Percentiles rank a stretch among this genome's conserved stretches.
These are phyloP conservation scores for Tolypocladium album DNA, from an alignment of 2,329 filamentous ascomycete genomes.

Conservation along the genomic window DNA sequence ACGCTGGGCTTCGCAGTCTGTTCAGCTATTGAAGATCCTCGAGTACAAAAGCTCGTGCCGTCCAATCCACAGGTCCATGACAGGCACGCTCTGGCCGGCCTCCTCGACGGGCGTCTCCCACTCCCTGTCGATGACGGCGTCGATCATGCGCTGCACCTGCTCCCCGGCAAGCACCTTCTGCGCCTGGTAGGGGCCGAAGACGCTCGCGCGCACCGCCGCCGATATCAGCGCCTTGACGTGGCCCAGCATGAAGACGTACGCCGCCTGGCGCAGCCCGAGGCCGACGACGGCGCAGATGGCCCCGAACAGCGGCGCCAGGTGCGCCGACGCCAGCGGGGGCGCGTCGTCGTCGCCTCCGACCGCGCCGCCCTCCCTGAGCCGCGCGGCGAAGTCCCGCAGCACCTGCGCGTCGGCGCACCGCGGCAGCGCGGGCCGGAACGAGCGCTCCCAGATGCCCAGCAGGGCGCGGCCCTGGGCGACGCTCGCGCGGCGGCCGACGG, in stretches of 20 bases:
- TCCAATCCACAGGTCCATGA: conserved; percentile 75
- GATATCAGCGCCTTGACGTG: conserved; percentile 69
- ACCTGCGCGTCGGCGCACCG: conserved; percentile 11
- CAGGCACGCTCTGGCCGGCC: conserved; percentile 64
- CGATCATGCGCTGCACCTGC: conserved; percentile 46
- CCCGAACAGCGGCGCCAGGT: conserved; percentile 63
- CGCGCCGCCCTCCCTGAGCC: conserved; percentile 19
- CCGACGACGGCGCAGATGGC: conserved; percentile 52
- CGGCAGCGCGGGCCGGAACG: conserved; percentile 35
- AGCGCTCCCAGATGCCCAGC: conserved; percentile 65
- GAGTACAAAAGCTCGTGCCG: conserved; percentile 77
- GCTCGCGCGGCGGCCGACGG: conserved; percentile 67
- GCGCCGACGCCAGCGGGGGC: conserved; percentile 43
- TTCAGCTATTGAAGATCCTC: conserved; percentile 73
- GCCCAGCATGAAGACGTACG: conserved; percentile 65
- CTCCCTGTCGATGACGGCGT: conserved; percentile 46
- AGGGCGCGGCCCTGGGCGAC: conserved; percentile 67
- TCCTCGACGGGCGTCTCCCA: conserved; percentile 49
- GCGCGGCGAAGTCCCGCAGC: conserved; percentile 23
- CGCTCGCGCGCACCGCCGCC: conserved; percentile 64
- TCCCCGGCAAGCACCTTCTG: conserved; percentile 59
- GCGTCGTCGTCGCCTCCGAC: conserved; percentile 17
- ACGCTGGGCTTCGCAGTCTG: conserved; percentile 1
- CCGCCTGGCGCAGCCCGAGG: conserved; percentile 49
- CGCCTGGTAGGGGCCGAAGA: conserved; percentile 73